phyloP scores from a whole-genome alignment of 345 rosid species.

The Sisymbrium altissimum region DNA sequence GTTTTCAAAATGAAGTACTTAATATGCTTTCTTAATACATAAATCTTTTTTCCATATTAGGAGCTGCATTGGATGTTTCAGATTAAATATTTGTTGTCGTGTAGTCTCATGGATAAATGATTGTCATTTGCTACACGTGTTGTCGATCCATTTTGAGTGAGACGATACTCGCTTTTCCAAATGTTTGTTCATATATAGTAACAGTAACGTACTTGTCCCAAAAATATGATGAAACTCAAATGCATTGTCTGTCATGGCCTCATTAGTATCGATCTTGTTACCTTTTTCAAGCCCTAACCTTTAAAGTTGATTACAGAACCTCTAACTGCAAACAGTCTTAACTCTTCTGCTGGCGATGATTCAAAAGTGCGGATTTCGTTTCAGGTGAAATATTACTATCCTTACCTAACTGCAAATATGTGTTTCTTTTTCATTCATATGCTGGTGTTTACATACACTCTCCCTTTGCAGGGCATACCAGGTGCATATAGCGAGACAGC shows the following conservation, averaged over 20 bases:
- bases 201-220: background rate
- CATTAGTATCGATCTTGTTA: background rate
- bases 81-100: background rate
- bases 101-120: slow-evolving; percentile 9
- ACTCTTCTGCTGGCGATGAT: slow-evolving; percentile 41
- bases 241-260: slow-evolving; percentile 19
- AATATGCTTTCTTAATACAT: background rate
- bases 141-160: slow-evolving; percentile 6
- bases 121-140: slow-evolving; percentile 1
- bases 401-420: background rate
- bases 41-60: background rate
- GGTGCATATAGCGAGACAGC: slow-evolving; percentile 97
- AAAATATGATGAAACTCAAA: background rate
- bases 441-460: slow-evolving; percentile 20
- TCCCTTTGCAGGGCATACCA: slow-evolving; percentile 60
- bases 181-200: background rate
- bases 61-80: slow-evolving; percentile 10
- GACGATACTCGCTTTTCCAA: background rate
- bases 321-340: slow-evolving; percentile 47
- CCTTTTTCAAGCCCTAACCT: background rate
- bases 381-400: slow-evolving; percentile 53
- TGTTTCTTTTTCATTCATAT: slow-evolving; percentile 10
- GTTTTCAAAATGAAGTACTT: background rate
- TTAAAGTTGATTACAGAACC: slow-evolving; percentile 59
- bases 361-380: slow-evolving; percentile 74